These are phyloP conservation scores for Polyporus tsugae DNA, from an alignment of 1,284 basidiomycete species.

Conservation along the genomic window DNA sequence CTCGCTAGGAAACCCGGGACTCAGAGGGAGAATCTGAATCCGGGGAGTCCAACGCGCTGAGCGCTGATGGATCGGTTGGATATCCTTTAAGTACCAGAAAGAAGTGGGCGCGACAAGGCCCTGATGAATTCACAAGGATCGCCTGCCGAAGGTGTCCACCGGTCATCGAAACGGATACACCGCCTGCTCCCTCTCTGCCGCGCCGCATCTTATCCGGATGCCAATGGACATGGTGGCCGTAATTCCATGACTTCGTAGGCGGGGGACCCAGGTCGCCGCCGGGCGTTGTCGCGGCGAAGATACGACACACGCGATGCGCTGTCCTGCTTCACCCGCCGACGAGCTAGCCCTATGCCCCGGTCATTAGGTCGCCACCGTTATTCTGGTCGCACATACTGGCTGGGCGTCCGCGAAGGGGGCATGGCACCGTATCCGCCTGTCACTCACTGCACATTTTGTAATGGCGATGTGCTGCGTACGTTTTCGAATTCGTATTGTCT, in stretches of 20 bases:
- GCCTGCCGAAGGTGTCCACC: background rate
- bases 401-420: background rate
- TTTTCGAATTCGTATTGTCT: background rate
- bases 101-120: background rate
- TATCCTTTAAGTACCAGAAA: background rate
- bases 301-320: background rate
- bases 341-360: background rate
- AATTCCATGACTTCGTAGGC: background rate
- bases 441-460: background rate
- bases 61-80: background rate
- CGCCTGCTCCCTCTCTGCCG: background rate
- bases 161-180: background rate
- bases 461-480: background rate
- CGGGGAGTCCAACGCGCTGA: background rate
- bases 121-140: background rate
- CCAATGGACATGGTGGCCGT: background rate
- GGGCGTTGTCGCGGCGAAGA: background rate
- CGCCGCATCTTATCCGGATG: background rate
- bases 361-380: background rate
- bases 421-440: background rate
- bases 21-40: constrained; percentile 1
- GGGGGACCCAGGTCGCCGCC: background rate
- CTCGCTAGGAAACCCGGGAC: background rate
- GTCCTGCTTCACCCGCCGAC: background rate
- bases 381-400: background rate